Conservation (phyloP, 2,329 filamentous ascomycete genomes). For the Epichloe bromicola region DNA sequence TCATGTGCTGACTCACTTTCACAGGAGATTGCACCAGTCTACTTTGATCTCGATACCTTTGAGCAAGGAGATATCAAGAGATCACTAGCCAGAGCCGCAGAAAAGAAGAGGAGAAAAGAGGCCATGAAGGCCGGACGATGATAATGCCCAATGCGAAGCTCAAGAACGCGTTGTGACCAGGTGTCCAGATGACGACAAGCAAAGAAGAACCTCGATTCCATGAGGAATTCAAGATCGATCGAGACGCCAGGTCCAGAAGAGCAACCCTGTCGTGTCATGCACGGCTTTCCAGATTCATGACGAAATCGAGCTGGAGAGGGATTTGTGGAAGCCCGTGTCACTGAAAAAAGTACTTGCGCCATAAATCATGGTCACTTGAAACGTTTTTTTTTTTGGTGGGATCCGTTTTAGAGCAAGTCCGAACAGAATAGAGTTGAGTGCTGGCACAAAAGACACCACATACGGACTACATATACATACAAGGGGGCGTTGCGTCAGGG, state of each 20-base stretch:
- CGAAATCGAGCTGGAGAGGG: too few species aligned
- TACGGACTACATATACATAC: not conserved
- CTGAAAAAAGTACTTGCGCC: too few species aligned
- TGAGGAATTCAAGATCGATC: not conserved
- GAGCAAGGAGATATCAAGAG: slow-evolving; percentile 76
- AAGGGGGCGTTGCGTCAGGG: not conserved
- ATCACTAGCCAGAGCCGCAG: slow-evolving; percentile 41
- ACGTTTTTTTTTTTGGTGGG: not conserved
- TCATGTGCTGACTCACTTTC: not conserved
- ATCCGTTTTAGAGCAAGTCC: not conserved
- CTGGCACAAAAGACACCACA: not conserved
- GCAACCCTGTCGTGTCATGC: not conserved
- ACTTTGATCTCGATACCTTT: slow-evolving; percentile 79
- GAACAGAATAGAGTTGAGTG: not conserved
- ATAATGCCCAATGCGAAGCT: slow-evolving; percentile 7
- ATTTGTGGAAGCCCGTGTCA: too few species aligned
- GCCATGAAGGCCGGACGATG: slow-evolving; percentile 38
- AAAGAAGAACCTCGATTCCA: not conserved
- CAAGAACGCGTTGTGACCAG: not conserved
- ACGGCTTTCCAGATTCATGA: not conserved
- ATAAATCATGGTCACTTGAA: too few species aligned
- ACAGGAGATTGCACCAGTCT: slow-evolving; percentile 82
- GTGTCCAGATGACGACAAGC: not conserved
- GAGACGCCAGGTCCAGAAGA: not conserved
- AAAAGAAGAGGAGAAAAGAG: slow-evolving; percentile 48